These are phyloP conservation scores for Craterostigma plantagineum DNA, from an alignment of 257 asterid species.

Conservation along the genomic window DNA sequence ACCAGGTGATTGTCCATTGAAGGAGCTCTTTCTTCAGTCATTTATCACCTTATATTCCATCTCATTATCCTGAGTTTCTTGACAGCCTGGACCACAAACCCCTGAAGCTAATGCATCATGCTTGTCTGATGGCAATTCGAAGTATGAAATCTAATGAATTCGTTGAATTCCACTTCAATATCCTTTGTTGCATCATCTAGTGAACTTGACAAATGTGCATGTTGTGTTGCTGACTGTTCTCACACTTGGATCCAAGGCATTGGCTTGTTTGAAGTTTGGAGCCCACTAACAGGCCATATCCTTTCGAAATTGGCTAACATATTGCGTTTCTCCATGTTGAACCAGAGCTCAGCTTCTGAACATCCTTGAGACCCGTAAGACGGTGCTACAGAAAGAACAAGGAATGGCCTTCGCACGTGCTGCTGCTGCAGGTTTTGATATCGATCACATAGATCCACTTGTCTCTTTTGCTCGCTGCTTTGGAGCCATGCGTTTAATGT, in stretches of 20 bases:
- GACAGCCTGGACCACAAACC: slow-evolving; percentile 49
- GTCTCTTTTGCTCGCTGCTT: slow-evolving; percentile 75
- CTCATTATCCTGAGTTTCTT: slow-evolving; percentile 12
- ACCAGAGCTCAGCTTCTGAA: slow-evolving; percentile 78
- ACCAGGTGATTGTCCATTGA: slow-evolving; percentile 38
- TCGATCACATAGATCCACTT: slow-evolving; percentile 49
- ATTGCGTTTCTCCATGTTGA: slow-evolving; percentile 13
- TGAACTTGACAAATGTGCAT: not conserved
- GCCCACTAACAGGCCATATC: too few relatives aligned
- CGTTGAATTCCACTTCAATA: slow-evolving; percentile 10
- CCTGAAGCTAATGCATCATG: slow-evolving; percentile 37
- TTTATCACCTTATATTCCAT: slow-evolving; percentile 7
- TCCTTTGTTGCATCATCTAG: not conserved
- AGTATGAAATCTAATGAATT: slow-evolving; percentile 27
- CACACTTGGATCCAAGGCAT: too few relatives aligned
- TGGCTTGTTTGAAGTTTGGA: too few relatives aligned
- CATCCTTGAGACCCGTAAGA: slow-evolving; percentile 76
- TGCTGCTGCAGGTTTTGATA: slow-evolving; percentile 84
- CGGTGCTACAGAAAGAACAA: slow-evolving; percentile 65
- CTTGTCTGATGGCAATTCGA: slow-evolving; percentile 44
- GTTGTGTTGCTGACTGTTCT: too few relatives aligned
- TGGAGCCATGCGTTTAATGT: slow-evolving; percentile 81
- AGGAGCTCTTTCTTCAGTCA: slow-evolving; percentile 6
- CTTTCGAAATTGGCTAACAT: slow-evolving; percentile 1
- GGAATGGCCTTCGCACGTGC: slow-evolving; percentile 99